Conservation (phyloP, 306 rosid species). For the Cucurbita maxima region DNA sequence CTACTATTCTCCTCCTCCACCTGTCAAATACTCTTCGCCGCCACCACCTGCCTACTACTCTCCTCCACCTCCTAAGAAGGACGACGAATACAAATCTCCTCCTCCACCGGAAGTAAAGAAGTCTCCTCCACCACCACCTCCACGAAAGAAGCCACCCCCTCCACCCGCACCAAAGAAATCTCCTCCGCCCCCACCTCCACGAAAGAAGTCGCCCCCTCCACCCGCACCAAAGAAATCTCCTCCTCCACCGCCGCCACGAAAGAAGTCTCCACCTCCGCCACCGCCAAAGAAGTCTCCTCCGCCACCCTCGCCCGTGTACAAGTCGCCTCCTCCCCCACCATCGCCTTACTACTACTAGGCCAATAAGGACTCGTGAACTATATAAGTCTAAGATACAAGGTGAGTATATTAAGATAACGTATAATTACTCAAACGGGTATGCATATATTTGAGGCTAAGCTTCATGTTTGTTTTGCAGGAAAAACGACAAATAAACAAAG, state of each 20-base stretch:
- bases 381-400: too few species aligned
- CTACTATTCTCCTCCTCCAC: background rate
- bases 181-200: too few species aligned
- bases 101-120: background rate
- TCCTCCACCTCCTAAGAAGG: too few species aligned
- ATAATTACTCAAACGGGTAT: background rate
- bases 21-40: background rate
- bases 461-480: background rate
- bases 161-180: background rate
- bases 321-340: background rate
- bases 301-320: background rate
- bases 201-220: too few species aligned
- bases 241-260: too few species aligned
- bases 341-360: background rate
- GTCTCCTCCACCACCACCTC: too few species aligned
- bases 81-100: too few species aligned
- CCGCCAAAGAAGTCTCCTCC: too few species aligned
- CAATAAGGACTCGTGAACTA: too few species aligned
- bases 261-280: too few species aligned
- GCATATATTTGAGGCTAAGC: background rate
- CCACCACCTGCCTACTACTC: too few species aligned
- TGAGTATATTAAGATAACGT: background rate
- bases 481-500: background rate
- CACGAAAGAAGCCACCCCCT: background rate
- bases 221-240: background rate